phyloP scores from a whole-genome alignment of 2,329 filamentous ascomycete species.

The Cladorrhinum sp. region DNA sequence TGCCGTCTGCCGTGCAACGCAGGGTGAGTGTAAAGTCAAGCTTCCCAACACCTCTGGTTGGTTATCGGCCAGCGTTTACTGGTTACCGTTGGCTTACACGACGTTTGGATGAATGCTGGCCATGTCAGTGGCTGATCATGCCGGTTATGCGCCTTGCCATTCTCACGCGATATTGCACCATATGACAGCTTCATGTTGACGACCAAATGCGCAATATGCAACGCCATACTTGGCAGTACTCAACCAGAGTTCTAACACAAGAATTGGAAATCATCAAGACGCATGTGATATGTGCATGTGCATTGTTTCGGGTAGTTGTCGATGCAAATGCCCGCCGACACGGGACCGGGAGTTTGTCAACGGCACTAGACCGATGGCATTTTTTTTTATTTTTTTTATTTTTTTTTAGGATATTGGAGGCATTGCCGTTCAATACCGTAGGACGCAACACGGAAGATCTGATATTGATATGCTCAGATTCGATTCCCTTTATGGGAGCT shows the following conservation, averaged over 20 bases:
- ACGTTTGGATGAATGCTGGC: neutral
- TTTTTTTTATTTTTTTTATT: neutral
- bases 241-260: neutral
- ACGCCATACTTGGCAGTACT: conserved; percentile 6
- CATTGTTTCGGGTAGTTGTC: neutral
- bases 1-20: neutral
- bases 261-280: neutral
- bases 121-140: conserved; percentile 3
- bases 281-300: conserved; percentile 1
- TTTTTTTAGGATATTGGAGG: too few species aligned
- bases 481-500: too few species aligned
- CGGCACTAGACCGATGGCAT: neutral
- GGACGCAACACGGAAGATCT: too few species aligned
- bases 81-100: neutral
- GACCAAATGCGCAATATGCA: neutral
- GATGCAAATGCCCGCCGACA: neutral
- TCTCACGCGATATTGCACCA: conserved; percentile 23
- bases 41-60: neutral
- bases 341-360: neutral
- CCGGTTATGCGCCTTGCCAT: conserved; percentile 13
- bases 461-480: too few species aligned
- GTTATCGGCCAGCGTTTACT: neutral
- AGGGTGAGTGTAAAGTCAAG: neutral
- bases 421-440: neutral
- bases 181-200: neutral